These are phyloP conservation scores for Ceratocystis colombiana DNA, from an alignment of 2,329 filamentous ascomycete species.

Conservation along the genomic window DNA sequence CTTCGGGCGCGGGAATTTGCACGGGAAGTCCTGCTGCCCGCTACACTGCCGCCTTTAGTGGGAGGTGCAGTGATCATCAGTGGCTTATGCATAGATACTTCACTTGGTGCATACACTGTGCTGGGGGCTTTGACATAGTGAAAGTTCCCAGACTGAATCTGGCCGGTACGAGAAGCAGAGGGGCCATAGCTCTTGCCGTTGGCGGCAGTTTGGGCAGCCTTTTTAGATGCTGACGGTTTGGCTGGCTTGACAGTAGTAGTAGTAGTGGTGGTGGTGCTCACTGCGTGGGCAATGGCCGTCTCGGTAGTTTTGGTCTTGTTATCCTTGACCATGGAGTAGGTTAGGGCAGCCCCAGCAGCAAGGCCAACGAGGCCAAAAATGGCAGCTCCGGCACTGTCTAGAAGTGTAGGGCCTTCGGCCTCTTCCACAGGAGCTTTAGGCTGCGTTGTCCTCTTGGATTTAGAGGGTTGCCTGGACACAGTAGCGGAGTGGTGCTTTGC, in stretches of 20 bases:
- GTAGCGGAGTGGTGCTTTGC: constrained; percentile 14
- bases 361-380: constrained; percentile 25
- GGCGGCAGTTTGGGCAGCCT: neutral
- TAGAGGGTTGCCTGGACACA: neutral
- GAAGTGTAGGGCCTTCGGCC: constrained; percentile 21
- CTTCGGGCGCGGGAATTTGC: neutral
- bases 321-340: constrained; percentile 24
- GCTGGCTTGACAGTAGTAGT: neutral
- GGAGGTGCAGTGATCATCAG: constrained; percentile 11
- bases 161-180: constrained; percentile 18
- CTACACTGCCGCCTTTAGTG: neutral
- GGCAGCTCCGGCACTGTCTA: constrained; percentile 20
- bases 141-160: neutral
- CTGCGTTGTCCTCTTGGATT: constrained; percentile 11
- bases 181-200: constrained; percentile 20
- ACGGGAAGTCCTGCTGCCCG: neutral
- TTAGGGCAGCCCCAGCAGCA: constrained; percentile 26
- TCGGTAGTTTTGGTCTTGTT: constrained; percentile 18
- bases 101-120: constrained; percentile 18
- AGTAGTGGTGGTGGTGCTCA: neutral
- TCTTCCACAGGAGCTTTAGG: constrained; percentile 3
- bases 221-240: constrained; percentile 4
- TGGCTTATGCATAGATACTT: constrained; percentile 13
- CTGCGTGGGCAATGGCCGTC: neutral
- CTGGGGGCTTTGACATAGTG: constrained; percentile 21